These are phyloP conservation scores for Auriscalpium microsporum DNA, from an alignment of 768 basidiomycete genomes.

Conservation along the genomic window DNA sequence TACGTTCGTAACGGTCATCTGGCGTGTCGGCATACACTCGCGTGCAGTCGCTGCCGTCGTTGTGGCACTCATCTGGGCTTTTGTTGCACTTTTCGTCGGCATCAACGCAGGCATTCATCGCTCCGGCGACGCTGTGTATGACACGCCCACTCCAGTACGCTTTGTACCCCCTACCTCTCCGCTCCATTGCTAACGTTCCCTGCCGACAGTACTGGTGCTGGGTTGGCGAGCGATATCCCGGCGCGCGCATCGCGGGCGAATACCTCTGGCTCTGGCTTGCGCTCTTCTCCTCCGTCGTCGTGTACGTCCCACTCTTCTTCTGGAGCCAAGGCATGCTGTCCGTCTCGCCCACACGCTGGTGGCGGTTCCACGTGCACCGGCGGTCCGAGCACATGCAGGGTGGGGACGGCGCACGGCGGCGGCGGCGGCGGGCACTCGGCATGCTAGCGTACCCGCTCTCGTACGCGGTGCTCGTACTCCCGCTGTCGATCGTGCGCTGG, in stretches of 20 bases:
- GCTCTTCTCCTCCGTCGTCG: slow-evolving; percentile 24
- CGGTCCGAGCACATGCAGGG: background rate
- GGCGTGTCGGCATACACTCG: slow-evolving; percentile 22
- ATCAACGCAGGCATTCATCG: slow-evolving; percentile 5
- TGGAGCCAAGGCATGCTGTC: slow-evolving; percentile 28
- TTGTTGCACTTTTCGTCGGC: slow-evolving; percentile 26
- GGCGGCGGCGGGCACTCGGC: slow-evolving; percentile 2
- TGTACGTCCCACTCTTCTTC: slow-evolving; percentile 31
- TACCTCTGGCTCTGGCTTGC: slow-evolving; percentile 41
- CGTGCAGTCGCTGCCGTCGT: slow-evolving; percentile 16
- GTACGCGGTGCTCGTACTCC: slow-evolving; percentile 31
- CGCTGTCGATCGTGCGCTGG: slow-evolving; percentile 36
- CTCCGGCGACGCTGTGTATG: slow-evolving; percentile 10
- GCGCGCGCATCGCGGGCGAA: slow-evolving; percentile 30
- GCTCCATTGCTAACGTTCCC: background rate
- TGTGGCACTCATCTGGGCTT: background rate
- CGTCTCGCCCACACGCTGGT: slow-evolving; percentile 25
- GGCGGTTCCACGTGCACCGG: slow-evolving; percentile 21
- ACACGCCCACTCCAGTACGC: background rate
- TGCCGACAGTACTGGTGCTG: background rate
- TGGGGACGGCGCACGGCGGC: background rate
- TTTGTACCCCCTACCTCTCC: background rate
- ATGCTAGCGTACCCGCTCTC: slow-evolving; percentile 30
- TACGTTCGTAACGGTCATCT: slow-evolving; percentile 29
- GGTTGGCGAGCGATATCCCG: slow-evolving; percentile 22